Evolutionary conservation across 2,329 filamentous ascomycete species (phyloP).

Genomic region (Paecilomyces sp.): DNA sequence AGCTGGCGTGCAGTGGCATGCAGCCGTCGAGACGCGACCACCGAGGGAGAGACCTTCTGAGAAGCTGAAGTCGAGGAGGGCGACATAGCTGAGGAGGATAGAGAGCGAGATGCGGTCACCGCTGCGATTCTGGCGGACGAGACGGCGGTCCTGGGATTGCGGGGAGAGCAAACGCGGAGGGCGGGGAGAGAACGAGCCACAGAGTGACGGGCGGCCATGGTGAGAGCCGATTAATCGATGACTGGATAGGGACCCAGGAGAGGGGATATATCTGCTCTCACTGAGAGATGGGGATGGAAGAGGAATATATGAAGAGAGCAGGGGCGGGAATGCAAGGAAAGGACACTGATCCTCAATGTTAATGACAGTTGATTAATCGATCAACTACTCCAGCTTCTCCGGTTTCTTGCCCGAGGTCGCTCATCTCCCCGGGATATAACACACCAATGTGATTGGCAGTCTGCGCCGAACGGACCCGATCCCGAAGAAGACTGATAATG

Average conservation of each 20-base stretch:
- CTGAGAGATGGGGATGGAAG: neutral
- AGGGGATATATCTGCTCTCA: neutral
- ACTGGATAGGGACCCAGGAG: neutral
- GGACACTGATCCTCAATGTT: neutral
- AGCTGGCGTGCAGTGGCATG: conserved; percentile 51
- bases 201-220: conserved; percentile 32
- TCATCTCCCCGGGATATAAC: neutral
- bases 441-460: neutral
- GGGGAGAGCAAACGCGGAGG: conserved; percentile 30
- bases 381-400: neutral
- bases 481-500: neutral
- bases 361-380: too few relatives aligned
- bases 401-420: conserved; percentile 1
- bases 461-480: neutral
- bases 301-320: neutral
- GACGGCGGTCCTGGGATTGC: conserved; percentile 20
- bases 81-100: neutral
- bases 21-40: conserved; percentile 27
- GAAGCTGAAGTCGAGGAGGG: conserved; percentile 4
- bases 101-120: conserved; percentile 11
- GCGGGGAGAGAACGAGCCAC: conserved; percentile 30
- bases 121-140: conserved; percentile 15
- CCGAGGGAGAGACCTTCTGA: conserved; percentile 8
- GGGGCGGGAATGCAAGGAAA: neutral
- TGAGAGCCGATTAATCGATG: conserved; percentile 5